These are phyloP conservation scores for Kandelia obovata DNA, from an alignment of 345 rosid species.

Conservation along the genomic window DNA sequence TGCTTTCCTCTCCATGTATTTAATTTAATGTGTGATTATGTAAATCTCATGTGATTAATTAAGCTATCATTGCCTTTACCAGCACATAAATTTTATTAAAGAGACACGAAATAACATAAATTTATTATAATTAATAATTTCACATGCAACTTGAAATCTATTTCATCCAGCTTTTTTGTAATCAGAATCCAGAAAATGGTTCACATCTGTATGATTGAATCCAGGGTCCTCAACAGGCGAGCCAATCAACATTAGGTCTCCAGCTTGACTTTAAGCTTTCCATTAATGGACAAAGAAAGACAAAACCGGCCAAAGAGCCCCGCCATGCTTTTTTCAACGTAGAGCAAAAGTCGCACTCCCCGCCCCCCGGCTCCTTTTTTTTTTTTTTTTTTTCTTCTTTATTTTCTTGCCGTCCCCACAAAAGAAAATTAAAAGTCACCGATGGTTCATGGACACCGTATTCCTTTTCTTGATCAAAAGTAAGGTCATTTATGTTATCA, in stretches of 20 bases:
- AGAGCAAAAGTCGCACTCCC: background rate
- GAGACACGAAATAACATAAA: too few relatives aligned
- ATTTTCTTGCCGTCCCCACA: conserved; percentile 16
- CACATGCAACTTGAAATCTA: too few relatives aligned
- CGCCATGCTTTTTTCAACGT: conserved; percentile 29
- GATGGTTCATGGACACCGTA: conserved; percentile 20
- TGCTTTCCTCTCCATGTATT: too few relatives aligned
- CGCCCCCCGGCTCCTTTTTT: background rate
- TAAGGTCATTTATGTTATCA: background rate
- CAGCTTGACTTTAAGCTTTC: conserved; percentile 18
- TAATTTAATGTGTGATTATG: too few relatives aligned
- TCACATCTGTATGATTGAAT: conserved; percentile 12
- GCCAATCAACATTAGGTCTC: conserved; percentile 13
- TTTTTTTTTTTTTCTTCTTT: background rate
- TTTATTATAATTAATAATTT: too few relatives aligned
- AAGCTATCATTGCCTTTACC: too few relatives aligned
- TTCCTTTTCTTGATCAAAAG: conserved; percentile 11
- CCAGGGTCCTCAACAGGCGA: conserved; percentile 37
- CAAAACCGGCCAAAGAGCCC: conserved; percentile 32
- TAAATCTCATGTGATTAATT: too few relatives aligned
- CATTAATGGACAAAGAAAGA: background rate
- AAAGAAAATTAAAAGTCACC: background rate
- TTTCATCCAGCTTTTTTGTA: too few relatives aligned
- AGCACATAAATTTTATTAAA: too few relatives aligned
- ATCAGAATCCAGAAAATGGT: background rate